Evolutionary conservation across 148 eudicot species (phyloP), one percentile per base, ranked within the genome.

Genomic region (Persicaria maculosa): DNA sequence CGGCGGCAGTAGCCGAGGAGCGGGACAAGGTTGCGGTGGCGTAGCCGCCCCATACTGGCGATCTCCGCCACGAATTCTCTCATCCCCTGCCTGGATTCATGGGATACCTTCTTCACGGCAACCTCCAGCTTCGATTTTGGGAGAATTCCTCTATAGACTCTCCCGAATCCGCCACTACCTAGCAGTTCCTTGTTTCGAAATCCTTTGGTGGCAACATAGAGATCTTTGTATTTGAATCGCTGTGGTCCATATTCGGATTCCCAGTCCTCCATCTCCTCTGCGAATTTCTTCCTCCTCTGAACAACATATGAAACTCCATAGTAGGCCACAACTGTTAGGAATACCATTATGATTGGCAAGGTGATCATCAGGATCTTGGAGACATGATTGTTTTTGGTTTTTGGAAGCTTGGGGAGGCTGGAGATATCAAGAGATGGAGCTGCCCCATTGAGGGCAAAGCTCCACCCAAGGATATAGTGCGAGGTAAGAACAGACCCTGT

Each of bases 231-330:
- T 14, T 84, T 82, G 78, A 86, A 77, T 20, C 89, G 74, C 25
- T 86, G 85, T 31, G 86, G 74, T 7, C 83, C 79, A 50, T 86
- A 86, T 11, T 80, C 83, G 47, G 75, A 81, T 74, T 86, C 89
- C 89, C 89, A 86, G 31, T 84, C 85, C 72, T 86, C 89, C 45
- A 82, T 44, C 9, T 81, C 80, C 78, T 86, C 87, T 40, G 84
- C 87, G 44, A 25, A 86, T 17, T 86, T 86, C 72, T 75, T 86
- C 83, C 81, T 82, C 76, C 87, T 78, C 40, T 73, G 45, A 31
- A 68, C 44, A 5, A 82, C 4, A 67, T 75, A 79, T 25, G 43
- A 55, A 50, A 54, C 55, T 3, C 76, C 16, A 67, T 53, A 80
- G 25, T 75, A 40, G 16, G 31, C 52, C 15, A 73, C 50, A 7